Evolutionary conservation across 116 monocot species (phyloP), one percentile per base, ranked within the genome.

Genomic region (Papilionanthe hybrid): DNA sequence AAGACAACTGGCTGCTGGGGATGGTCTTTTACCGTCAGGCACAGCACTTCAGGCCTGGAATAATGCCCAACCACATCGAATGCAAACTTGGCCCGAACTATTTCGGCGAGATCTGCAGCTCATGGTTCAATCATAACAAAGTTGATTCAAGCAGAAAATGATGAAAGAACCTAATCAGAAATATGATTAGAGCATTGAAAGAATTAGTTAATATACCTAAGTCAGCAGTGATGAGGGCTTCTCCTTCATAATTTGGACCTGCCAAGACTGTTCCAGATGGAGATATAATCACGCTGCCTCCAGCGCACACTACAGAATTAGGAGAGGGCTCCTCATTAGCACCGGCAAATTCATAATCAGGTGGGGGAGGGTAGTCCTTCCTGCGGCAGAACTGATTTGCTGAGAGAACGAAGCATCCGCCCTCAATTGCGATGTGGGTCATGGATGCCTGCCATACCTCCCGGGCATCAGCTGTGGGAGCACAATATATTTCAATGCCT

Each of bases 401-500:
- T 6, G 99, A 99, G 43, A 99, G 84, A 63, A 99, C 89, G 78
- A 95, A 99, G 67, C 99, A 99, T 67, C 99, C 99, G 32, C 99
- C 99, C 83, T 99, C 99, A 10, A 99, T 79, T 3, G 99, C 95
- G 79, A 99, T 93, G 78, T 99, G 99, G 5, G 88, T 91, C 99
- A 99, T 95, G 10, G 99, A 95, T 22, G 99, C 90, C 81, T 95
- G 99, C 99, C 99, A 99, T 4, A 89, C 81, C 42, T 89, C 88
- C 76, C 92, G 89, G 37, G 95, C 81, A 84, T 99, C 99, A 66
- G 95, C 99, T 44, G 99, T 95, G n/a, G 99, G 99, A 25, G 99
- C 99, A 83, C 99, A 99, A 79, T 95, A 99, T 85, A 99, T 99
- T 79, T 99, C 99, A 65, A 99, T 71, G 47, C 99, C 99, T 99